Conservation (phyloP, 805 yeast genomes). For the Barnettozyma sucrosica region DNA sequence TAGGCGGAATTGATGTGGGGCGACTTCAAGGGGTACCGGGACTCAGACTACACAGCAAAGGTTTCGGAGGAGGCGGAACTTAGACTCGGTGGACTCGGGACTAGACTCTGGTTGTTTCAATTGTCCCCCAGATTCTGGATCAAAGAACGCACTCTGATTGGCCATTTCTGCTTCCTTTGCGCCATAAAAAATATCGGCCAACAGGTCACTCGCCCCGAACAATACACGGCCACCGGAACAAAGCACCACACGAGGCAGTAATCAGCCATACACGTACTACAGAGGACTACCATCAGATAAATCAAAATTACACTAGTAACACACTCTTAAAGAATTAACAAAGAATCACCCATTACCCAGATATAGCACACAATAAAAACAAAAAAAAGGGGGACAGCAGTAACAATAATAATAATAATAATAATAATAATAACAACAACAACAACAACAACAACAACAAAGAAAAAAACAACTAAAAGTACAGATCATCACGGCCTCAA, state of each 20-base stretch:
- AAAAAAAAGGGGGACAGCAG: not conserved
- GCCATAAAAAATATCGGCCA: not conserved
- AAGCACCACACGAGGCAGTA: not conserved
- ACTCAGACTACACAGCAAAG: not conserved
- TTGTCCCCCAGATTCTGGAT: not conserved
- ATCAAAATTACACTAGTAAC: not conserved
- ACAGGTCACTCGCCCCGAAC: not conserved
- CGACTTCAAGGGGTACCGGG: not conserved
- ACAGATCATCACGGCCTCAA: not conserved
- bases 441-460: constrained; percentile 1
- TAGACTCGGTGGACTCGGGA: too few relatives aligned
- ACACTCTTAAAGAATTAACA: not conserved
- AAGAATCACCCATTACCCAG: not conserved
- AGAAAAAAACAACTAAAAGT: not conserved
- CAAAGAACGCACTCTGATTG: not conserved
- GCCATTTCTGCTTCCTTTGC: not conserved
- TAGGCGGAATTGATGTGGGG: not conserved
- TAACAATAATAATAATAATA: too few relatives aligned
- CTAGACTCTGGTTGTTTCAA: not conserved
- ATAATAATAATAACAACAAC: not conserved
- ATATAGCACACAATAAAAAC: not conserved
- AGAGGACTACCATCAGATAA: not conserved
- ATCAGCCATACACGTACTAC: not conserved
- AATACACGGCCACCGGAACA: not conserved
- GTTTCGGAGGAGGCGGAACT: not conserved